Base-by-base conservation (phyloP, 805 yeast species). In the Saccharomycopsis javanensis region DNA sequence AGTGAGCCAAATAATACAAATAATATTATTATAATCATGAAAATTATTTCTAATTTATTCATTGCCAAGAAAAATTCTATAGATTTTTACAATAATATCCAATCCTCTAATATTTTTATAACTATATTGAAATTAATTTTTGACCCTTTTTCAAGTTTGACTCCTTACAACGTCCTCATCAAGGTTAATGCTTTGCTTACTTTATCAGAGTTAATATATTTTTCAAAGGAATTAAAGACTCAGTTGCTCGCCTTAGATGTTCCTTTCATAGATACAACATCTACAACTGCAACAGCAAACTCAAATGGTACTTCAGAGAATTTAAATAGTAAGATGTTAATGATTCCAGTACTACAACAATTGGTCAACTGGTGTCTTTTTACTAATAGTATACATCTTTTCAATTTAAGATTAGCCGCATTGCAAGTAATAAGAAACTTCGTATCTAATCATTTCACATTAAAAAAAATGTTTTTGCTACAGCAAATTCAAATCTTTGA, bases 201-300 rank as follows among this genome's bases (percentile, higher is more conserved):
- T 0, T 81, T 88, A 1, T 90, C 95, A 1, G 92, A 85, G 61
- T 72, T 91, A 33, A 84, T 94, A 3, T 71, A 83, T 52, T 78
- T 81, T 31, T 89, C 90, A 67, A 69, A 75, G 2, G 79, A 74
- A 1, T 77, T 86, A 34, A 99, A 94, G 68, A 71, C 72, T 13
- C 81, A 81, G 58, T 85, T 92, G 64, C 76, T 89, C 1, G 82
- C 82, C 56, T 83, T 92, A 13, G 98, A 94, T 68, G 97, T 94
- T 6, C 99, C 99, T 0, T 88, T 85, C 66, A 75, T 91, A 56
- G 97, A 89, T 65, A 89, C 96, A 10, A 74, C 84, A 4, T 42
- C 48, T 15, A 20, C 27, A 20, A 11, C 48, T 4, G 28, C 48
- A 16, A 42, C 48, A 10, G 65, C 80, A 55, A 82, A 83, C 0